Evolutionary conservation across 805 yeast genomes (phyloP).

Genomic region (Blastobotrys terrestris): DNA sequence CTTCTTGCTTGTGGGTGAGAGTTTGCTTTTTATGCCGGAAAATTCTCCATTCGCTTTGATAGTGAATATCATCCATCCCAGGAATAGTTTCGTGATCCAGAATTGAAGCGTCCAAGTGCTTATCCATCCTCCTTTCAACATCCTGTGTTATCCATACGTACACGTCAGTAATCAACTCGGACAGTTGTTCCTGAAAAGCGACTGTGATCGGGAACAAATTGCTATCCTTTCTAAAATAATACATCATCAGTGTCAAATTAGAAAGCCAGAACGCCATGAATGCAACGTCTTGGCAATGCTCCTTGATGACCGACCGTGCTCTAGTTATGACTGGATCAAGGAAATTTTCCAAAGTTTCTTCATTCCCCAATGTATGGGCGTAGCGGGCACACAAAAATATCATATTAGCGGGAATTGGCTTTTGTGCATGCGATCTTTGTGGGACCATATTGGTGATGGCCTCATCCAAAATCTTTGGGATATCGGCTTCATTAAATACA

Average conservation of each 20-base stretch:
- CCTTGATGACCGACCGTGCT: conserved; percentile 28
- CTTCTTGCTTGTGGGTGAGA: conserved; percentile 61
- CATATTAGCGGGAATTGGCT: conserved; percentile 39
- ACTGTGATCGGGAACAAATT: conserved; percentile 34
- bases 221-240: conserved; percentile 63
- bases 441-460: conserved; percentile 33
- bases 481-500: conserved; percentile 32
- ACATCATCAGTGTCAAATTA: conserved; percentile 66
- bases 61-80: conserved; percentile 68
- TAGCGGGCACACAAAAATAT: conserved; percentile 36
- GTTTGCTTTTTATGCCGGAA: conserved; percentile 46
- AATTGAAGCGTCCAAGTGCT: conserved; percentile 29
- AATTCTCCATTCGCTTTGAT: conserved; percentile 66
- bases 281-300: conserved; percentile 35
- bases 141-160: conserved; percentile 31
- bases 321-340: conserved; percentile 30
- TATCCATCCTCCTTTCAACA: conserved; percentile 32
- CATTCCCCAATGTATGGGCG: conserved; percentile 32
- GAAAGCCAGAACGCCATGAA: conserved; percentile 79
- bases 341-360: conserved; percentile 28
- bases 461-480: conserved; percentile 34
- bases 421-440: conserved; percentile 30
- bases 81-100: conserved; percentile 77
- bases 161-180: conserved; percentile 29
- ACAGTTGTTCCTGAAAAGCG: conserved; percentile 25